Evolutionary conservation across 2,329 filamentous ascomycete genomes (phyloP).

Genomic region (Fusarium subtropicale): DNA sequence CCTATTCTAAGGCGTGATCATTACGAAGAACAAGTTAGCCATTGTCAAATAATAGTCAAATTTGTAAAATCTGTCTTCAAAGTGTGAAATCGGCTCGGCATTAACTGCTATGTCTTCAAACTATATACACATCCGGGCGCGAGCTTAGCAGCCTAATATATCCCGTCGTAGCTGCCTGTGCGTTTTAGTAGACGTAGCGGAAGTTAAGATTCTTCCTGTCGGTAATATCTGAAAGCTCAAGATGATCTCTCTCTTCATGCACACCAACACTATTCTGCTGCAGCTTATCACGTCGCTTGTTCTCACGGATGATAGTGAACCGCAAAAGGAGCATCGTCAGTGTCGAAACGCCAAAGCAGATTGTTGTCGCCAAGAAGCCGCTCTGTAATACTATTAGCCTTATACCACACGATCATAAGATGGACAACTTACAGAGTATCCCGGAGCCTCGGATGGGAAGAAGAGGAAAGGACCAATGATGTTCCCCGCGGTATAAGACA

Average conservation of each 20-base stretch:
- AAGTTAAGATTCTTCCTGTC: constrained; percentile 35
- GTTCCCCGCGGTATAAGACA: constrained; percentile 38
- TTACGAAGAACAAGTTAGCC: neutral
- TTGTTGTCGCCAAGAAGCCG: constrained; percentile 38
- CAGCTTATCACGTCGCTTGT: constrained; percentile 31
- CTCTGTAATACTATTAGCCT: constrained; percentile 18
- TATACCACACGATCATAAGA: rapidly evolving
- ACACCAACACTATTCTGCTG: neutral
- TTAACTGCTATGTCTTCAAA: neutral
- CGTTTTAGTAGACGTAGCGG: constrained; percentile 37
- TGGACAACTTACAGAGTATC: constrained; percentile 31
- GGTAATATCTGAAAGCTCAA: constrained; percentile 40
- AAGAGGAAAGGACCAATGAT: constrained; percentile 43
- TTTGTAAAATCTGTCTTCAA: neutral
- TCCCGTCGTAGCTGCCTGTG: rapidly evolving
- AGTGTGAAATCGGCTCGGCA: no score
- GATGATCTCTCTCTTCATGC: neutral
- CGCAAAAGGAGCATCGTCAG: constrained; percentile 31
- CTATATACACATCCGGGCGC: no score
- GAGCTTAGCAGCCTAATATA: neutral
- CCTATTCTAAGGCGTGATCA: neutral
- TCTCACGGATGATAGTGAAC: constrained; percentile 29
- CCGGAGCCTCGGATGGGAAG: constrained; percentile 35
- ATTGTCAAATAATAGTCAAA: neutral
- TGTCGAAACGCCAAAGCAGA: constrained; percentile 38